These are phyloP conservation scores for Neofusicoccum sp. DNA, from an alignment of 2,329 filamentous ascomycete genomes.

Conservation along the genomic window DNA sequence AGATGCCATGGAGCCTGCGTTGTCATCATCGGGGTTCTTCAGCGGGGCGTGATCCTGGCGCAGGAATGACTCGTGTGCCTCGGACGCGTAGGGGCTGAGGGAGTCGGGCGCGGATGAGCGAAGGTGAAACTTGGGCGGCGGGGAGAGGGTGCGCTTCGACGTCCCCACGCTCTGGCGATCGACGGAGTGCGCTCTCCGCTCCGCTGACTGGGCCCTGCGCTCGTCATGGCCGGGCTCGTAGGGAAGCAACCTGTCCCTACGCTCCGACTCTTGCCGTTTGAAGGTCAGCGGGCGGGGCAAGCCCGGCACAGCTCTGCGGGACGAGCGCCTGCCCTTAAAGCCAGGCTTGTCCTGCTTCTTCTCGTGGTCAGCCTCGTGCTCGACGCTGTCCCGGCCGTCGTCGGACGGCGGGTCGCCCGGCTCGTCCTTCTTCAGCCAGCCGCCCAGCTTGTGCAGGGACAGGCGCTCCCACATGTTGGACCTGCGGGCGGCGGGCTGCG, in stretches of 20 bases:
- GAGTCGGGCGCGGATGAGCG: constrained; percentile 42
- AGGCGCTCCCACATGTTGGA: constrained; percentile 37
- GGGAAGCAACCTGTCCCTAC: constrained; percentile 68
- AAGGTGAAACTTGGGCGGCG: constrained; percentile 35
- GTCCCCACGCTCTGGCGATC: constrained; percentile 42
- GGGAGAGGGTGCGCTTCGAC: constrained; percentile 45
- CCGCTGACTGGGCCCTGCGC: constrained; percentile 71
- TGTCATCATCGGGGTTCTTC: constrained; percentile 27
- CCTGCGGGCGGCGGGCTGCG: background rate
- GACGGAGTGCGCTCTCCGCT: constrained; percentile 64
- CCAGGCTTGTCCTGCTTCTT: constrained; percentile 31
- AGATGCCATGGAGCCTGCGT: constrained; percentile 30
- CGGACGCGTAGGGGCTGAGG: constrained; percentile 28
- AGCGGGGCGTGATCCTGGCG: background rate
- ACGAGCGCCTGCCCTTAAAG: constrained; percentile 22
- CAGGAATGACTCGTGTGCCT: constrained; percentile 19
- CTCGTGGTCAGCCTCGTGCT: constrained; percentile 32
- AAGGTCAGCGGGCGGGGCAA: constrained; percentile 77
- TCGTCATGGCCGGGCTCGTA: constrained; percentile 60
- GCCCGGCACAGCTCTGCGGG: constrained; percentile 68
- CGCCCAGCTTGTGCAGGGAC: constrained; percentile 40
- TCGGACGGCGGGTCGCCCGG: constrained; percentile 25
- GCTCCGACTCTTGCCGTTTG: constrained; percentile 78
- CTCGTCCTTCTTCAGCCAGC: constrained; percentile 41
- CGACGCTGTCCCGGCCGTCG: constrained; percentile 13